Evolutionary conservation across 345 rosid genomes (phyloP), one percentile per base, ranked within the genome.

Genomic region (Cardiospermum halicacabum): DNA sequence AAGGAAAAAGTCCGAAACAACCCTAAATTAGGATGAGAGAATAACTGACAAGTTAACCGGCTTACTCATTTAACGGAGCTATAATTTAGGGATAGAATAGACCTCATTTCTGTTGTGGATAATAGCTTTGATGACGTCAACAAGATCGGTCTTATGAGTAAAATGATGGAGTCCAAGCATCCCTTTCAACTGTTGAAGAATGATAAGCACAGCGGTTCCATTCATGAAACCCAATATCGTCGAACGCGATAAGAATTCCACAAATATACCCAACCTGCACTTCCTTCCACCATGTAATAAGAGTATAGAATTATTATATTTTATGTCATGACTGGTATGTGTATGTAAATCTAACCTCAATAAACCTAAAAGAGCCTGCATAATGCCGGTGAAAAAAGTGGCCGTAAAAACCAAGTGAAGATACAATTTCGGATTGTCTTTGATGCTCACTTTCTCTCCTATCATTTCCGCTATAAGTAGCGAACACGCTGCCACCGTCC

Each of bases 201-300:
- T 80, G 26, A 93, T 89, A 7, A 93, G 72, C 3, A 80, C 67
- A 1, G 98, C 97, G 1, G 97, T 89, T 40, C 97, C 97, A 25
- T 86, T 85, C 96, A 93, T 89, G 85, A 93, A 89, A 24, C 98
- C 98, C 3, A 86, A 81, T 65, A 93, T 93, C 6, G 98, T 93
- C 0, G 98, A 88, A 64, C 89, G 97, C 12, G 98, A 83, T 69
- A 93, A 53, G 72, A 93, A 89, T 70, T 93, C 98, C 68, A 93
- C 97, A 65, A 93, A 60, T 53, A 93, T 78, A 32, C 97, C 97
- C 60, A 93, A 64, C 65, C 96, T 93, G 72, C 49, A n/a, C 16
- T 12, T 47, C 16, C 6, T 12, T 45, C 15, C 16, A 43, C n/a
- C 5, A 45, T 45, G 16, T 45, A 4, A n/a, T n/a, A 7, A n/a